Evolutionary conservation across 2,329 filamentous ascomycete genomes (phyloP), one percentile per base, ranked within the genome.

Genomic region (Colletotrichum tropicicola): DNA sequence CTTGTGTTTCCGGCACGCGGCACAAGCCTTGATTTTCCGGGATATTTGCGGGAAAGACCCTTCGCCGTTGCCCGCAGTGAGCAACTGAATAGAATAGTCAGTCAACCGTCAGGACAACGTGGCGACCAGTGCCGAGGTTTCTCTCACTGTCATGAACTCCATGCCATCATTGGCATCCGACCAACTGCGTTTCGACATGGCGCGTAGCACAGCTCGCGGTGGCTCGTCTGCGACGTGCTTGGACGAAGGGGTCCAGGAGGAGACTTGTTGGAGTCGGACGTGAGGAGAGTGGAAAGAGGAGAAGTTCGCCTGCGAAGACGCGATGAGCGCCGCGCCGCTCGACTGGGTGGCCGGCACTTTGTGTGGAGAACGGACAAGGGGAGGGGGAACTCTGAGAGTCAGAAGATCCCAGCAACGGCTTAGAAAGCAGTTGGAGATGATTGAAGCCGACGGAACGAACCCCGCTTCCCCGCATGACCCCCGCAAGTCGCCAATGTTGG

Each of bases 1-100:
- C 72, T 80, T 80, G 61, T 79, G 78, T 59, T 79, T 80, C 4
- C 78, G 70, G 66, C 78, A 80, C 19, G 78, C 75, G 17, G 79
- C 75, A 19, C 78, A 80, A 0, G 78, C 78, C 68, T 79, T 79
- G 39, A 79, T 77, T 61, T 78, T 78, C 30, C 77, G 70, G 6
- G 77, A 79, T 58, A 79, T 79, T 48, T 76, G 74, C 41, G 74
- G 73, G 6, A 75, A 28, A 2, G 67, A 68, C 3, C 64, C 55
- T 19, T 67, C 65, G n/a, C 55, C 56, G 13, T 59, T 55, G 2
- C 47, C 56, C 5, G 55, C 59, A 13, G 68, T 68, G 27, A 72
- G 64, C 5, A 65, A 35, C 47, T 63, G 13, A 13, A n/a, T 10
- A 1, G 3, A 1, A 8, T 6, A 6, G 23, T 39, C 12, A 55